phyloP scores from a whole-genome alignment of 805 yeast genomes.

The Metschnikowia shivogae region DNA sequence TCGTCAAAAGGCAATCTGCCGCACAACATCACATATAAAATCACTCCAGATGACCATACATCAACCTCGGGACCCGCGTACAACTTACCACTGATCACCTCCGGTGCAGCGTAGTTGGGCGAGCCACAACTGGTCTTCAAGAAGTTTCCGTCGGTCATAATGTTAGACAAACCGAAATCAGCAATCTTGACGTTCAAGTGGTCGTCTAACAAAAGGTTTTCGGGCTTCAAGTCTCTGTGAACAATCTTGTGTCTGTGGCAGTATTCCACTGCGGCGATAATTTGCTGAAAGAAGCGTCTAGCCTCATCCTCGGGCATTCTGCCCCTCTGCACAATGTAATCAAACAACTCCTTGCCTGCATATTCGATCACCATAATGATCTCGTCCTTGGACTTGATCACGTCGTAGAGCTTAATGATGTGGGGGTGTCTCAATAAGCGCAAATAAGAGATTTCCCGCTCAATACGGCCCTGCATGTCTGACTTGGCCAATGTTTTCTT shows the following conservation, averaged over 20 bases:
- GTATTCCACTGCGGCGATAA: conserved; percentile 93
- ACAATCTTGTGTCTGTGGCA: conserved; percentile 96
- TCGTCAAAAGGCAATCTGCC: conserved; percentile 96
- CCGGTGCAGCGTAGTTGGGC: conserved; percentile 97
- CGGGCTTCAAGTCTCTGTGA: conserved; percentile 95
- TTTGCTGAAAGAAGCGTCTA: conserved; percentile 90
- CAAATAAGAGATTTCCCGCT: conserved; percentile 87
- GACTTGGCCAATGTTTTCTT: conserved; percentile 87
- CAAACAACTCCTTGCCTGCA: conserved; percentile 95
- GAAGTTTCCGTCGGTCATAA: conserved; percentile 97
- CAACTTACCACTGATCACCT: conserved; percentile 87
- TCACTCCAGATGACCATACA: conserved; percentile 97
- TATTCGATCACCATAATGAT: conserved; percentile 96
- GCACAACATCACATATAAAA: conserved; percentile 90
- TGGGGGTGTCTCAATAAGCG: conserved; percentile 91
- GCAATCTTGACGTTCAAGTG: conserved; percentile 91
- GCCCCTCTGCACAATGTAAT: conserved; percentile 91
- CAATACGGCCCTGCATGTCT: conserved; percentile 96
- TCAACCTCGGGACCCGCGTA: conserved; percentile 98
- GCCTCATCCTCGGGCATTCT: conserved; percentile 91
- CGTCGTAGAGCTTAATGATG: conserved; percentile 92
- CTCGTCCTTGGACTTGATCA: conserved; percentile 90
- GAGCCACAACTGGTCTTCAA: conserved; percentile 93
- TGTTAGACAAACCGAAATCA: conserved; percentile 90
- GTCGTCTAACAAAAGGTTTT: conserved; percentile 84